Percentiles rank a stretch among this genome's conserved stretches.
phyloP scores from a whole-genome alignment of 2,329 filamentous ascomycete genomes.

The Triangularia verruculosa region DNA sequence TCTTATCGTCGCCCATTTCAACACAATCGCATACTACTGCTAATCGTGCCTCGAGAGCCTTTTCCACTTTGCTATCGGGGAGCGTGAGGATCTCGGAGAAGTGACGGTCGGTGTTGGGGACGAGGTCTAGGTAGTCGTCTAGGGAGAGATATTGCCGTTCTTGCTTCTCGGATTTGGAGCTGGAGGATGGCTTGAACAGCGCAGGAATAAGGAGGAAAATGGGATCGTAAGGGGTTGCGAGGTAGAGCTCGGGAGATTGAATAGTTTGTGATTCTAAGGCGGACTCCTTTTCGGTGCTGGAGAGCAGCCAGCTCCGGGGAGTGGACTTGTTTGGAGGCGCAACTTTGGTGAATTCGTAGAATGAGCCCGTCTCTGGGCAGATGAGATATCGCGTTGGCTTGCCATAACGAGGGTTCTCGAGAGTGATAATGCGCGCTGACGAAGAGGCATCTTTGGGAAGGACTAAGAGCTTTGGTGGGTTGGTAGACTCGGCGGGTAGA shows the following conservation, averaged over 20 bases:
- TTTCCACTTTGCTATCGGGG: slow-evolving; percentile 39
- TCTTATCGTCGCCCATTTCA: slow-evolving; percentile 76
- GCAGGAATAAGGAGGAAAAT: slow-evolving; percentile 79
- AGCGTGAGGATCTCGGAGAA: slow-evolving; percentile 55
- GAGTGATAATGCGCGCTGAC: slow-evolving; percentile 56
- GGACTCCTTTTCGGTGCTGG: slow-evolving; percentile 15
- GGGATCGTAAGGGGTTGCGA: slow-evolving; percentile 81
- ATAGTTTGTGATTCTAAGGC: slow-evolving; percentile 34
- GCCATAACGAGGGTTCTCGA: slow-evolving; percentile 57
- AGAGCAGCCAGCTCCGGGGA: slow-evolving; percentile 58
- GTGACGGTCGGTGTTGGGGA: slow-evolving; percentile 55
- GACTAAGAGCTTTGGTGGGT: slow-evolving; percentile 57
- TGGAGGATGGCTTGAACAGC: slow-evolving; percentile 48
- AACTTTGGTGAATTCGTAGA: slow-evolving; percentile 64
- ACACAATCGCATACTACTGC: slow-evolving; percentile 74
- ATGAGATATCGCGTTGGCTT: slow-evolving; percentile 59
- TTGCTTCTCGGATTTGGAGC: slow-evolving; percentile 41
- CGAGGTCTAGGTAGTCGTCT: slow-evolving; percentile 69
- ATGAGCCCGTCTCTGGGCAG: slow-evolving; percentile 54
- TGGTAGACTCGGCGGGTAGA: slow-evolving; percentile 40
- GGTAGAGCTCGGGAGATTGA: slow-evolving; percentile 69
- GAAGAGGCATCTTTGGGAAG: slow-evolving; percentile 53
- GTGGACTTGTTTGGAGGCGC: slow-evolving; percentile 44
- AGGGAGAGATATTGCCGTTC: slow-evolving; percentile 61
- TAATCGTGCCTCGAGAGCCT: slow-evolving; percentile 63